Conservation (phyloP, 305 asterid genomes). For the Solanum aculeatissimum region DNA sequence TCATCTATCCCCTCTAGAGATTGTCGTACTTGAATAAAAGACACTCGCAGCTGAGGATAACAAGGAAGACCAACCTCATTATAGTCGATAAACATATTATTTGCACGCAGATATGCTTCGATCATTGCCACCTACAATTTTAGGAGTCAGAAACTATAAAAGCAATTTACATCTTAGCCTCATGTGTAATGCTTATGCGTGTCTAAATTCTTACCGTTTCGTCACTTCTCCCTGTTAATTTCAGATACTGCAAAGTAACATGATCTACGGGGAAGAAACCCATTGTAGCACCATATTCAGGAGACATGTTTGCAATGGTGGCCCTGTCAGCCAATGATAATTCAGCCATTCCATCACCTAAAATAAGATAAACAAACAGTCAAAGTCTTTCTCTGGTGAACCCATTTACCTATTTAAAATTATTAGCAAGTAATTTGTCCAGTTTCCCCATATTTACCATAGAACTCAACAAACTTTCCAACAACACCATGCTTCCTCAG, state of each 20-base stretch:
- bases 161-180: not conserved
- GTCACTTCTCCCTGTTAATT: constrained; percentile 85
- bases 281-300: constrained; percentile 96
- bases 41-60: not conserved
- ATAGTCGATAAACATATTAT: constrained; percentile 85
- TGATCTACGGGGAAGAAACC: constrained; percentile 94
- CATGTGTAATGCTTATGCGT: not conserved
- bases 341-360: constrained; percentile 75
- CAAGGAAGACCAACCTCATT: constrained; percentile 34
- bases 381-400: not conserved
- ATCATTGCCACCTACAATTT: constrained; percentile 66
- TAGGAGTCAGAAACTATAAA: not conserved
- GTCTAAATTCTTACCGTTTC: constrained; percentile 52
- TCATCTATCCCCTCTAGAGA: not conserved
- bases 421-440: not conserved
- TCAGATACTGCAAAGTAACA: constrained; percentile 73
- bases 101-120: constrained; percentile 91
- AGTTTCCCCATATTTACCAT: constrained; percentile 29
- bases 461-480: constrained; percentile 83
- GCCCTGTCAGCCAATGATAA: constrained; percentile 94
- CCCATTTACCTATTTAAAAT: not conserved
- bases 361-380: constrained; percentile 2
- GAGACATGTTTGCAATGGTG: constrained; percentile 95
- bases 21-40: not conserved
- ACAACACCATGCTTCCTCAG: constrained; percentile 93